Evolutionary conservation across 2,329 filamentous ascomycete genomes (phyloP), one percentile per base, ranked within the genome.

Genomic region (Venturia aucupariae): DNA sequence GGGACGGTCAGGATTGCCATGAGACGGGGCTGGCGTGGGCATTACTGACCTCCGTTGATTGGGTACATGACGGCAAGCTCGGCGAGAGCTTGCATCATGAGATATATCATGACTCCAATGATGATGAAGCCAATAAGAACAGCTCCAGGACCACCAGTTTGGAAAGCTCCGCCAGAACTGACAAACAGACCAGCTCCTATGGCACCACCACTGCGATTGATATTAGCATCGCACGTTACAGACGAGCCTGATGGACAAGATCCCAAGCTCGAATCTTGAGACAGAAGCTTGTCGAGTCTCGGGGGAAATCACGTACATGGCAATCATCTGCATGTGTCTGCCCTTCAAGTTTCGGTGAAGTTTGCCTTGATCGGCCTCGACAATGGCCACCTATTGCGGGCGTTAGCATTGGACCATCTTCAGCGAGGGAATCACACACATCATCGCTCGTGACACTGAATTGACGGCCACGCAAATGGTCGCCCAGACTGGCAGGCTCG

Each of bases 71-170:
- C 67, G n/a, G 67, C 63, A 57, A 67, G 27, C 54, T 68, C 67
- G 13, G 66, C 67, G 22, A 67, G 61, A 41, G 65, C 65, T 39
- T 68, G 67, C 63, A 66, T 67, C 54, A 64, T 44, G 55, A 64
- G 63, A 41, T 64, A 64, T n/a, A 65, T 32, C 64, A 62, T 62
- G 64, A 13, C 35, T 55, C 84, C 83, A 69, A 86, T 78, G 66
- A 86, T 80, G 6, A 79, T 69, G 70, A 85, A 86, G 64, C 72
- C 72, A 57, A 77, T 64, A n/a, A 77, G 65, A 65, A 66, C 35
- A 27, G 65, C 35, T 35, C 46, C 64, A 3, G 64, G 64, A 19
- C 64, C 63, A 51, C 63, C 63, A 60, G 51, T 64, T 38, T 64
- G 63, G 27, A 64, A 60, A 38, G 63, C 72, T 61, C 73, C 68